These are phyloP conservation scores for Pleoardoris graminearum DNA, from an alignment of 2,329 filamentous ascomycete genomes.

Conservation along the genomic window DNA sequence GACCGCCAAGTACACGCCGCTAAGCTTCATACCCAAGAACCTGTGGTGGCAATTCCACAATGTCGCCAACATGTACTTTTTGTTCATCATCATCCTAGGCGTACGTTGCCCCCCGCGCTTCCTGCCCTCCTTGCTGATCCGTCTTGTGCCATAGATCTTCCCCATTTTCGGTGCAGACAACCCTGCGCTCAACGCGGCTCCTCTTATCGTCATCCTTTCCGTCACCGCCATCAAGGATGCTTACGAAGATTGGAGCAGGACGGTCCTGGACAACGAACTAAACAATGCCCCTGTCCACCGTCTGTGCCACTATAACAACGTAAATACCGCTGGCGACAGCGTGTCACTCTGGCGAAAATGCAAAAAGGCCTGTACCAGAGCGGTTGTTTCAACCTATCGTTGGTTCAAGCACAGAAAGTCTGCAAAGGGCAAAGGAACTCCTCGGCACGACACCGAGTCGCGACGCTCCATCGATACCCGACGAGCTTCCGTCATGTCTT, in stretches of 20 bases:
- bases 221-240: constrained; percentile 93
- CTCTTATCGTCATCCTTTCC: constrained; percentile 86
- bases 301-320: constrained; percentile 85
- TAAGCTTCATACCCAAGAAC: constrained; percentile 96
- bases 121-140: constrained; percentile 21
- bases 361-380: constrained; percentile 82
- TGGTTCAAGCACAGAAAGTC: constrained; percentile 49
- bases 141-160: constrained; percentile 72
- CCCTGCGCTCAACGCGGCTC: constrained; percentile 85
- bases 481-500: constrained; percentile 59
- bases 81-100: constrained; percentile 91
- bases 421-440: constrained; percentile 47
- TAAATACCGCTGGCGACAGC: constrained; percentile 87
- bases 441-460: constrained; percentile 57
- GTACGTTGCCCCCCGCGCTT: constrained; percentile 61
- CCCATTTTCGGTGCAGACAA: constrained; percentile 92
- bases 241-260: constrained; percentile 92
- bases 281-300: constrained; percentile 97
- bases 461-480: constrained; percentile 70
- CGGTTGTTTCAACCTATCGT: constrained; percentile 60
- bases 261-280: constrained; percentile 85
- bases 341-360: constrained; percentile 82
- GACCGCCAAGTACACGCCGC: constrained; percentile 93
- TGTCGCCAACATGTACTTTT: constrained; percentile 96
- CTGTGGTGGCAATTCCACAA: constrained; percentile 98